A percentile compares a stretch with the other conserved stretches of the same genome.
phyloP scores from a whole-genome alignment of 108 stramenopile genomes.

The Nitzschia sp. region DNA sequence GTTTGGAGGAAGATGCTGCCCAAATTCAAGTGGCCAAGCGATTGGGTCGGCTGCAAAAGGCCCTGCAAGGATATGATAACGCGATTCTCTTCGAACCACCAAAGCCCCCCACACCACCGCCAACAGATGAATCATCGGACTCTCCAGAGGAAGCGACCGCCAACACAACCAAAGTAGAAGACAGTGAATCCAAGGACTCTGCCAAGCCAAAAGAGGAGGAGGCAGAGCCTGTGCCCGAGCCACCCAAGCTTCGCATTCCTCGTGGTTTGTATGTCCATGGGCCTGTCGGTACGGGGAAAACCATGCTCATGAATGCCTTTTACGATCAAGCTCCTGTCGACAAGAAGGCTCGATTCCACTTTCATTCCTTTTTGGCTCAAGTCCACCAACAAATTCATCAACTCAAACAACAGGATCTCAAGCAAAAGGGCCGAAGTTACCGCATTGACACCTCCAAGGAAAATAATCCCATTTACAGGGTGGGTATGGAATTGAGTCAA shows the following conservation, averaged over 20 bases:
- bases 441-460: slow-evolving; percentile 51
- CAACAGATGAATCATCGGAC: too few species aligned
- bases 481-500: slow-evolving; percentile 55
- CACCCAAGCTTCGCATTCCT: slow-evolving; percentile 42
- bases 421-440: slow-evolving; percentile 58
- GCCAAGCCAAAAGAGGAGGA: too few species aligned
- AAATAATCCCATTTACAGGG: slow-evolving; percentile 68
- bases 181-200: background rate
- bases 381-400: slow-evolving; percentile 83
- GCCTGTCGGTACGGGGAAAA: slow-evolving; percentile 95
- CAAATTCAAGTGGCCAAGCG: slow-evolving; percentile 57
- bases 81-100: slow-evolving; percentile 17
- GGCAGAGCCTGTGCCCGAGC: background rate
- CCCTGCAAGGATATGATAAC: slow-evolving; percentile 48
- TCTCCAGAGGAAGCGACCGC: background rate
- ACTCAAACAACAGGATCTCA: slow-evolving; percentile 67
- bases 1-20: slow-evolving; percentile 32
- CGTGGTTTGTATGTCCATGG: slow-evolving; percentile 89
- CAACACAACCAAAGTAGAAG: background rate
- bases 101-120: too few species aligned
- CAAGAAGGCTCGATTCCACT: slow-evolving; percentile 84
- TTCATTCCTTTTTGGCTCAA: slow-evolving; percentile 92
- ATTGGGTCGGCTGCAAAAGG: slow-evolving; percentile 50
- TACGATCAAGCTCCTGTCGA: slow-evolving; percentile 40
- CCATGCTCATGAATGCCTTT: slow-evolving; percentile 94